Conservation (phyloP, 169 alveolate species). For the Cryptosporidium muris region DNA sequence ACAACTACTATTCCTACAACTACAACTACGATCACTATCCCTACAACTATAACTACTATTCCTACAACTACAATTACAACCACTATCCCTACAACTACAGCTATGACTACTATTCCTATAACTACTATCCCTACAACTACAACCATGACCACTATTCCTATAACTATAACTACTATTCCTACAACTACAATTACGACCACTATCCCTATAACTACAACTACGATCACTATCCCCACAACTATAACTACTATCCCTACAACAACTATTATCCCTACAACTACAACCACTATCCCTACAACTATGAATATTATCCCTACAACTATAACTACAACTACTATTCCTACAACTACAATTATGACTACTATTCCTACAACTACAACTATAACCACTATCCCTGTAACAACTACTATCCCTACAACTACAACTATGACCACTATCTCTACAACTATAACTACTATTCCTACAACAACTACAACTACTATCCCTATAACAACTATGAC, state of each 20-base stretch:
- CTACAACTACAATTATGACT: not conserved
- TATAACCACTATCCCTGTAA: no score
- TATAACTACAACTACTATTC: slow-evolving; percentile 10
- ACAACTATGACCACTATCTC: slow-evolving; percentile 6
- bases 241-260: slow-evolving; percentile 3
- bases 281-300: not conserved
- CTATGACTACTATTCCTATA: not conserved
- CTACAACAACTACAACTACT: not conserved
- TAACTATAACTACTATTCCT: not conserved
- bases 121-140: slow-evolving; percentile 13
- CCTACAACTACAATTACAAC: no score
- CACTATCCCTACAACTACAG: slow-evolving; percentile 18
- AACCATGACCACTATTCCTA: slow-evolving; percentile 5
- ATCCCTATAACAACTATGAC: slow-evolving; percentile 5
- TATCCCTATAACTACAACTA: not conserved
- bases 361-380: no score
- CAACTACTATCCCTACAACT: not conserved
- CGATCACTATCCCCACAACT: slow-evolving; percentile 5
- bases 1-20: no score
- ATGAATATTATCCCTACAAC: not conserved
- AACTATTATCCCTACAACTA: not conserved
- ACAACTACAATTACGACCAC: slow-evolving; percentile 19
- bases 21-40: no score
- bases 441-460: not conserved
- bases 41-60: no score